Evolutionary conservation across 2,329 filamentous ascomycete genomes (phyloP).

Genomic region (Huntiella omanensis): DNA sequence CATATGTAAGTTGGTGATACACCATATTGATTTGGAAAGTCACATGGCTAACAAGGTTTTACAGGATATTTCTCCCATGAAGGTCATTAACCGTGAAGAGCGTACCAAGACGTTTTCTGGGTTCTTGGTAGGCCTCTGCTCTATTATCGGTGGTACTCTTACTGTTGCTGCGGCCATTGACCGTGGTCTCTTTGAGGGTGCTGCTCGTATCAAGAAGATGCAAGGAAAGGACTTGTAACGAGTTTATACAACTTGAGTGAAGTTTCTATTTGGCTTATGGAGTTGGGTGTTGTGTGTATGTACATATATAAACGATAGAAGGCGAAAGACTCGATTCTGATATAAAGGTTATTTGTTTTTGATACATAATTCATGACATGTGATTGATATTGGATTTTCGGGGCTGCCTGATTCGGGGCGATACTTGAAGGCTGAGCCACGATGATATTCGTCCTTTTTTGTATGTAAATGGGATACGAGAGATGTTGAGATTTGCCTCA

Average conservation of each 20-base stretch:
- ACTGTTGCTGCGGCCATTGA: constrained; percentile 92
- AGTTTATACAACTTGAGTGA: not conserved
- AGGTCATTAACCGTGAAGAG: constrained; percentile 92
- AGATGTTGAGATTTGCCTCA: no score
- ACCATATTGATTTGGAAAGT: not conserved
- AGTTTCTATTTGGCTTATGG: constrained; percentile 23
- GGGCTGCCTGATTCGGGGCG: no score
- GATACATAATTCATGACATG: not conserved
- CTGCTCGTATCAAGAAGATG: constrained; percentile 70
- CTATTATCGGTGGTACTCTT: constrained; percentile 82
- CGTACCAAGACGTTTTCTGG: constrained; percentile 75
- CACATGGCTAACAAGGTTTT: not conserved
- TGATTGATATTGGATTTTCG: no score
- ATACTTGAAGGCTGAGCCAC: no score
- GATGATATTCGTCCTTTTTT: no score
- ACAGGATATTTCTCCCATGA: constrained; percentile 97
- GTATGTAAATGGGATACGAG: no score
- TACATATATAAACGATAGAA: not conserved
- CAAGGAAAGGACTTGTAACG: constrained; percentile 42
- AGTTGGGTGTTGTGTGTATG: constrained; percentile 24
- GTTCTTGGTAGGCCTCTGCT: constrained; percentile 86
- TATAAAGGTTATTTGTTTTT: not conserved
- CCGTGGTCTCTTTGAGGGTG: constrained; percentile 77
- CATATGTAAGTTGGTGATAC: constrained; percentile 49
- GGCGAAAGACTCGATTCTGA: not conserved